Base-by-base conservation (phyloP, 805 yeast species). In the Saccharomycopsis synnaedendra region DNA sequence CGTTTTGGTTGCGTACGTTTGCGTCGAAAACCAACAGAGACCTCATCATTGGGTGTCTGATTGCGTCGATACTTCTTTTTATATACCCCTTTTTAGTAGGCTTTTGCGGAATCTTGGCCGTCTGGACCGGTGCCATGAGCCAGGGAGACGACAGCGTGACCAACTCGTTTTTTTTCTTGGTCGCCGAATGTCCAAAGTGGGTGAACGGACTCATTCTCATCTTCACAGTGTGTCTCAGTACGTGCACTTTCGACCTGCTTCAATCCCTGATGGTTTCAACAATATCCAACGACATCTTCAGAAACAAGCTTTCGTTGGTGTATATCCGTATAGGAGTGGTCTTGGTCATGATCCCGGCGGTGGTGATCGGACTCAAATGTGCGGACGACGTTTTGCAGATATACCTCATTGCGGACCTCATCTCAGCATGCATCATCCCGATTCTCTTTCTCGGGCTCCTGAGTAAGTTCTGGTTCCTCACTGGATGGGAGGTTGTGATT, bases 1-100 rank as follows among this genome's bases (percentile, higher is more conserved):
- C 96, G 0, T 88, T 89, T 62, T 89, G 97, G 97, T 67, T 89
- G 52, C 72, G 97, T 59, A 85, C 97, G 0, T 89, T 89, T 68
- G 95, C 97, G 4, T 81, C 95, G 5, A 77, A 76, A 54, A 68
- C 86, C 5, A 78, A 88, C 64, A 75, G 70, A 54, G 96, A 88
- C 59, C 71, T 89, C 57, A 62, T 74, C 62, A 74, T 85, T 55
- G 94, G 93, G 30, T 76, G 88, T 46, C 70, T 80, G 3, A 67
- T 89, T 51, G 95, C 96, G 0, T 74, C 89, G 0, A 61, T 84
- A 49, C 73, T 83, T 28, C 68, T 80, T 41, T 75, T 82, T 48
- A 67, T 71, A 9, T 70, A 87, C 49, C 77, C 82, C 52, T 75
- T 84, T 0, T 69, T 87, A 43, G 78, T 82, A 41, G 97, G 97